Evolutionary conservation across 306 rosid genomes (phyloP), one percentile per base, ranked within the genome.

Genomic region (Acacia confusa): DNA sequence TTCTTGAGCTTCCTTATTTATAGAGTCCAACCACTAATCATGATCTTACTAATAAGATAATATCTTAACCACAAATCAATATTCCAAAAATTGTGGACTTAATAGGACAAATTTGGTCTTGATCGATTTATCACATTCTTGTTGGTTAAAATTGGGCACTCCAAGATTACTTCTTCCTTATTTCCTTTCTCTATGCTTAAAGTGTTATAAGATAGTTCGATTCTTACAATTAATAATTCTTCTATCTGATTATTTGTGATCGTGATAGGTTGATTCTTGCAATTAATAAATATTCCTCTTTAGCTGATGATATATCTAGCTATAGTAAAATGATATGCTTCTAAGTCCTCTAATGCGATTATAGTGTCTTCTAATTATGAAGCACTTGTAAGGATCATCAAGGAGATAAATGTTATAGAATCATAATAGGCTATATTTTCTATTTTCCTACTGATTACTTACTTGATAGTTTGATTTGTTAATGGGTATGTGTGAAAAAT

Each of bases 331-430:
- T 89, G 97, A 69, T 92, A 88, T 89, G 83, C 92, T 69, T 87
- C 94, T 30, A 97, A 90, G 70, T 86, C 92, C 73, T 91, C 99
- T 72, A 84, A 93, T 83, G 89, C 92, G 70, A 82, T 96, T 85
- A 92, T 97, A 1, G 94, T 96, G 75, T 78, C 87, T 63, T 96
- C 97, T 43, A 97, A 96, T 81, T 97, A 92, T 40, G 98, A 89
- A 79, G 99, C 98, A 82, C 92, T 90, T 58, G 80, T 88, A 75
- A 91, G 88, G 84, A 88, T 94, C 79, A 85, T 48, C 80, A 93
- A 84, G 87, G 97, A 93, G 99, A 98, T 92, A 83, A 60, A 70
- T 83, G 60, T 70, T 38, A 27, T 60, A 8, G 66, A 60, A 16
- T 60, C 2, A 32, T 78, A 22, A 78, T 50, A 45, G 71, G 76